Percentiles rank a stretch among this genome's conserved stretches.
Evolutionary conservation across 108 stramenopile species (phyloP).

Genomic region (Cylindrotheca closterium): DNA sequence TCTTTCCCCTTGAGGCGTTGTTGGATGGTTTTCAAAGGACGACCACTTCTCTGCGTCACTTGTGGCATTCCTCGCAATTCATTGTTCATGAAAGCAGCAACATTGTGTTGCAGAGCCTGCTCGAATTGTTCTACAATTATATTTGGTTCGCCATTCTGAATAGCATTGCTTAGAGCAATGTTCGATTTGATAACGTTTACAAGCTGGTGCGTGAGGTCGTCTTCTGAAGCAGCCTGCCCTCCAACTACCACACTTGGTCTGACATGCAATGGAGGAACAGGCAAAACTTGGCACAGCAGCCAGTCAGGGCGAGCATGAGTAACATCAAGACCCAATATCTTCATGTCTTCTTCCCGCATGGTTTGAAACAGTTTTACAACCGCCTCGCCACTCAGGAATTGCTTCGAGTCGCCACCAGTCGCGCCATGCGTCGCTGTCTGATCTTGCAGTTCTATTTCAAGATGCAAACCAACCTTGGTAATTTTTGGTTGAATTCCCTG

Average conservation of each 20-base stretch:
- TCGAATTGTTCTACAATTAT: conserved; percentile 96
- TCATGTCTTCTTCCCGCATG: conserved; percentile 92
- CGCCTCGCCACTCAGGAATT: conserved; percentile 84
- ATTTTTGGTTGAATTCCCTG: conserved; percentile 82
- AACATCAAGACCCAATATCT: conserved; percentile 88
- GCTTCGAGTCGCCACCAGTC: conserved; percentile 86
- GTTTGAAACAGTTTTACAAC: conserved; percentile 89
- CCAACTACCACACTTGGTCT: conserved; percentile 90
- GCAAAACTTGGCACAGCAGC: conserved; percentile 94
- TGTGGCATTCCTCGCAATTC: conserved; percentile 90
- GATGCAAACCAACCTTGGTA: conserved; percentile 80
- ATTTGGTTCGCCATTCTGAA: conserved; percentile 88
- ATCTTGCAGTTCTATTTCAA: conserved; percentile 86
- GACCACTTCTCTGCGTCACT: conserved; percentile 93
- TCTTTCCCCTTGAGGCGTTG: conserved; percentile 97
- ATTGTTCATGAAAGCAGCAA: conserved; percentile 93
- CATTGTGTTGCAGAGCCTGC: conserved; percentile 94
- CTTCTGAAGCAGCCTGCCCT: conserved; percentile 84
- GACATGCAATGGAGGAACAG: conserved; percentile 98
- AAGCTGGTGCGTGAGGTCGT: conserved; percentile 97
- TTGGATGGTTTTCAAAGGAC: conserved; percentile 94
- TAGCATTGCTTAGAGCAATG: conserved; percentile 86
- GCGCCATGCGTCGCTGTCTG: conserved; percentile 55
- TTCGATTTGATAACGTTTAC: conserved; percentile 96
- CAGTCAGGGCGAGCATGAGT: conserved; percentile 95